A percentile compares a stretch with the other conserved stretches of the same genome.
These are phyloP conservation scores for Neurospora pannonica DNA, from an alignment of 495 filamentous ascomycete species.

Conservation along the genomic window DNA sequence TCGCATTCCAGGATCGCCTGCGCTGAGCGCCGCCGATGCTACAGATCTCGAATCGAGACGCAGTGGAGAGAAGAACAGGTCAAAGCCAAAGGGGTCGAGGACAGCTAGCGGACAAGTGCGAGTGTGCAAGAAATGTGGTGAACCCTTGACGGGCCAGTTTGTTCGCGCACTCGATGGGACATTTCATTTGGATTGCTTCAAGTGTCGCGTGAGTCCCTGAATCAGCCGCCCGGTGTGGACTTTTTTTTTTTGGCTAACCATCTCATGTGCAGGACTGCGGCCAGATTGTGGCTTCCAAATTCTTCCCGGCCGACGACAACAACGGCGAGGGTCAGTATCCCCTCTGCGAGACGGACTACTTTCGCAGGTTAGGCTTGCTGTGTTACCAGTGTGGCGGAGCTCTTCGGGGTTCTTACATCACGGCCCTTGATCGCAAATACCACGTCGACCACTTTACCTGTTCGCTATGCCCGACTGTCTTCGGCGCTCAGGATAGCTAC, in stretches of 20 bases:
- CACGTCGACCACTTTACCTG: slow-evolving; percentile 99
- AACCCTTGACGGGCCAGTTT: slow-evolving; percentile 85
- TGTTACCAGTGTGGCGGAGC: slow-evolving; percentile 90
- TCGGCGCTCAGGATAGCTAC: slow-evolving; percentile 95
- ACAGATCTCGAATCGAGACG: slow-evolving; percentile 26
- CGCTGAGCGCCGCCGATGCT: slow-evolving; percentile 27
- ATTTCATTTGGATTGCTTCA: slow-evolving; percentile 97
- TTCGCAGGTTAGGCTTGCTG: slow-evolving; percentile 80
- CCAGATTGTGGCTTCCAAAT: slow-evolving; percentile 94
- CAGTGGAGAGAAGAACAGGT: slow-evolving; percentile 41
- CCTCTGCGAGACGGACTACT: slow-evolving; percentile 96
- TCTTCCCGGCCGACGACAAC: slow-evolving; percentile 92
- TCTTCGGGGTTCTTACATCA: slow-evolving; percentile 95
- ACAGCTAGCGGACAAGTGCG: slow-evolving; percentile 46
- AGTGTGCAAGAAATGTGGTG: slow-evolving; percentile 80
- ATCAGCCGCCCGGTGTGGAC: slow-evolving; percentile 1
- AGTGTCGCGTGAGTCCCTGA: slow-evolving; percentile 67
- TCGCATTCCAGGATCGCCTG: slow-evolving; percentile 28
- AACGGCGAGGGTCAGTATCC: slow-evolving; percentile 81
- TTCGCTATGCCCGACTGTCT: slow-evolving; percentile 92
- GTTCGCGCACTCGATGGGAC: slow-evolving; percentile 86
- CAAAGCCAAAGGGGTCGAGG: slow-evolving; percentile 33
- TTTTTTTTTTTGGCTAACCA: slow-evolving; percentile 6
- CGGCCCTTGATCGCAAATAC: slow-evolving; percentile 93
- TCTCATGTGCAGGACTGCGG: slow-evolving; percentile 67